Evolutionary conservation across 345 rosid genomes (phyloP).

Genomic region (Pelargonium nanum): DNA sequence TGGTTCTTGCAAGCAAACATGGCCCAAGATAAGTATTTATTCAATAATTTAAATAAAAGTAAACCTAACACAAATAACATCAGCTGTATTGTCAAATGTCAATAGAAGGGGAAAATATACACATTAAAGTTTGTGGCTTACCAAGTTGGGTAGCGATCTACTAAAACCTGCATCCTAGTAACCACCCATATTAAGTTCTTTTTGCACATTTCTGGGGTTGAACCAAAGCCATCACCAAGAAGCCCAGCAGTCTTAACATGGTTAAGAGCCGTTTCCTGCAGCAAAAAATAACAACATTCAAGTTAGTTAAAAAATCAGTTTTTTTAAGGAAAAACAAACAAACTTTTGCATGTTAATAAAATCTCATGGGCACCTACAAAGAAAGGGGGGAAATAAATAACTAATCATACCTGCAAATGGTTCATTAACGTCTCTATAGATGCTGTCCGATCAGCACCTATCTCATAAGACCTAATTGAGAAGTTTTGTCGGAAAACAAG

Average conservation of each 20-base stretch:
- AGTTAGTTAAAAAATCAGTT: background rate
- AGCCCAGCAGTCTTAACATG: conserved; percentile 81
- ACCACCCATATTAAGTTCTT: conserved; percentile 95
- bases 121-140: conserved; percentile 21
- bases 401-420: conserved; percentile 69
- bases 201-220: conserved; percentile 94
- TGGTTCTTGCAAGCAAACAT: background rate
- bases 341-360: background rate
- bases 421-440: conserved; percentile 96
- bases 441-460: conserved; percentile 95
- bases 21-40: background rate
- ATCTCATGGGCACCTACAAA: background rate
- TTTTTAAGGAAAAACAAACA: background rate
- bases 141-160: conserved; percentile 94
- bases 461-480: conserved; percentile 90
- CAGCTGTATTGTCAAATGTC: background rate
- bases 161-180: conserved; percentile 80
- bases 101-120: background rate
- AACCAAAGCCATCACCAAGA: conserved; percentile 89
- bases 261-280: conserved; percentile 93
- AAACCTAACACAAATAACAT: too few species aligned
- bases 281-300: conserved; percentile 1
- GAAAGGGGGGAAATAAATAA: background rate
- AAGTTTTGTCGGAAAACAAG: conserved; percentile 75
- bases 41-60: background rate